Evolutionary conservation across 2,329 filamentous ascomycete species (phyloP).

Genomic region (Zymoseptoria passerinii): DNA sequence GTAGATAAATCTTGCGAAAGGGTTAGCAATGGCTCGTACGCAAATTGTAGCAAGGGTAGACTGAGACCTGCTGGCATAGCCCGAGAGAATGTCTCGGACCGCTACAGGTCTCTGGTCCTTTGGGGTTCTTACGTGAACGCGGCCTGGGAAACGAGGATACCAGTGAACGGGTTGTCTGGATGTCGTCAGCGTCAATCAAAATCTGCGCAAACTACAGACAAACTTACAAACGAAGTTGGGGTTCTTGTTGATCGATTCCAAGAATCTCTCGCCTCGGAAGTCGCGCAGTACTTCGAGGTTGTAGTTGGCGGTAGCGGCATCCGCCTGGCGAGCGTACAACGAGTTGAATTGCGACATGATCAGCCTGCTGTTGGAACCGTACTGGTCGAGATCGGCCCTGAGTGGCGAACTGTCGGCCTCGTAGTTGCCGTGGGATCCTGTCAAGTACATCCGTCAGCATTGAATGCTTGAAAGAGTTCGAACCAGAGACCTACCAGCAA

Average conservation of each 20-base stretch:
- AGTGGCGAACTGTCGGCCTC: conserved; percentile 29
- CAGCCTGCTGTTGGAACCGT: conserved; percentile 17
- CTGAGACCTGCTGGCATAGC: too few species aligned
- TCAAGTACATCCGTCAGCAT: neutral
- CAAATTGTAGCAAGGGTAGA: neutral
- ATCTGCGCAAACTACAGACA: neutral
- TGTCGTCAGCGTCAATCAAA: neutral
- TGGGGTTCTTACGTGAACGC: conserved; percentile 14
- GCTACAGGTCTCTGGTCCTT: too few species aligned
- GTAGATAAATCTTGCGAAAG: conserved; percentile 23
- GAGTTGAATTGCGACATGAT: conserved; percentile 16
- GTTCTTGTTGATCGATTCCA: conserved; percentile 24
- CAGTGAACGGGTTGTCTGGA: conserved; percentile 20
- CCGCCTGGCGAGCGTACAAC: conserved; percentile 22
- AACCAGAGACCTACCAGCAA: neutral
- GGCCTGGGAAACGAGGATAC: conserved; percentile 25
- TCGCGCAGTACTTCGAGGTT: conserved; percentile 25
- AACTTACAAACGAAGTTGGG: conserved; percentile 21
- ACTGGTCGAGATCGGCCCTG: conserved; percentile 27
- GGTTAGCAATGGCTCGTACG: neutral
- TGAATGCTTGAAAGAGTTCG: neutral
- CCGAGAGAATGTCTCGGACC: too few species aligned
- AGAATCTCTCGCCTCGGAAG: conserved; percentile 23
- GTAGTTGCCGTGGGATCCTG: conserved; percentile 3
- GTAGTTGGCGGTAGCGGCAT: conserved; percentile 24